Base-by-base conservation (phyloP, 495 filamentous ascomycete genomes). In the Neurospora sp. region DNA sequence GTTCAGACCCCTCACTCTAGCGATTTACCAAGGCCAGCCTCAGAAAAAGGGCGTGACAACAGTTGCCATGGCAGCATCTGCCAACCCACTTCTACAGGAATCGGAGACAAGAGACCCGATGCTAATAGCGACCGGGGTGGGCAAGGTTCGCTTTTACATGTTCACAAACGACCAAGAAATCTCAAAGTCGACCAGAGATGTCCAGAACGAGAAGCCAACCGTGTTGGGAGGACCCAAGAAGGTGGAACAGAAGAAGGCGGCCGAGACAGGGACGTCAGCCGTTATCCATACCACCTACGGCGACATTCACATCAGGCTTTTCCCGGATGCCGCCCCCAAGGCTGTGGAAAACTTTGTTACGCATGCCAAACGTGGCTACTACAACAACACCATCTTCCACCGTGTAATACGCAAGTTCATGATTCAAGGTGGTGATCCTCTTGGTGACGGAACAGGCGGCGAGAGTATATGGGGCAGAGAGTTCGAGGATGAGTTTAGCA, bases 311-410 rank as follows among this genome's bases (percentile, higher is more conserved):
- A 89, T 99, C 68, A 92, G 96, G 0, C 86, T 99, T 22, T 99
- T 94, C 85, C 95, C 96, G 0, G 91, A 94, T 71, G 93, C 93
- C 0, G 94, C 96, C 2, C 96, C 96, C 39, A 94, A 94, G 77
- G 91, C 96, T 0, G 96, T 99, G n/a, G 96, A 99, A 84, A 99
- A 99, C 82, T 99, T 99, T 78, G 92, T 94, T 69, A 96, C 94
- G 0, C 96, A 98, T 74, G 87, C 93, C 2, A 91, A 90, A 70
- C 89, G 88, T 70, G 93, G 93, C 3, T 98, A 98, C 82, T 99
- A 98, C 85, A 97, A 98, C 82, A 92, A 92, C 80, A 94, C 94
- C 14, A 94, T 97, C 74, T 99, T 99, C 86, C 96, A 99, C 81
- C 91, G 96, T 20, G 91, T 99, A 8, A 98, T 99, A 78, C 89